Base-by-base conservation (phyloP, 257 asterid species). In the Ophiorrhiza pumila region DNA sequence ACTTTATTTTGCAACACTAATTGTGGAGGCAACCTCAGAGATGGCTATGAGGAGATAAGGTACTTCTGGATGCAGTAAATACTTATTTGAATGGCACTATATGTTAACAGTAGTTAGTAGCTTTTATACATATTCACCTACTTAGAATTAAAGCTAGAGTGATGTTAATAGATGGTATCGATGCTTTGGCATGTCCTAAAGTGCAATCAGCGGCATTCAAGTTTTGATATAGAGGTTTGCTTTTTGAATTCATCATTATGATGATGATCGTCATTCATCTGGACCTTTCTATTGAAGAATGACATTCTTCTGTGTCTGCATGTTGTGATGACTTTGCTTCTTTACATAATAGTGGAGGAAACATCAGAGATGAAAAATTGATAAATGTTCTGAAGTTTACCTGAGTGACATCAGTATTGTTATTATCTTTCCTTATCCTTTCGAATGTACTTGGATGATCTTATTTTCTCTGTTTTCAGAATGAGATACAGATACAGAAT, bases 401-500 rank as follows among this genome's bases (percentile, higher is more conserved):
- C 45, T 14, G 42, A 17, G 34, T 5, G 12, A 22, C 45, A 34
- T 34, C 34, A 18, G 20, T 64, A 65, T 31, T 58, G 76, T 71
- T 23, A 58, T 62, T 35, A 61, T 71, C 39, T 78, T 23, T 58
- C 35, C 53, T 35, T 76, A 41, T 55, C 53, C 31, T 71, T 65
- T 15, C 25, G 43, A 39, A 46, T 39, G 49, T 56, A 71, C 56
- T 35, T 13, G 49, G 47, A 25, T 71, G 32, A 61, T 70, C 18
- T 72, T 69, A 13, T 78, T 43, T 74, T 71, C 68, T 15, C 79
- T 81, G 74, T 73, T 75, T 84, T 67, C 98, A 94, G 99, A 88
- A 88, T 84, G 99, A 94, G 88, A 94, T 94, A 74, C 76, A 14
- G 80, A 90, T 89, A 79, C 98, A 95, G 84, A 95, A 95, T 77